Percentiles rank a stretch among this genome's conserved stretches.
Evolutionary conservation across 345 rosid species (phyloP).

Genomic region (Erodium maritimum): DNA sequence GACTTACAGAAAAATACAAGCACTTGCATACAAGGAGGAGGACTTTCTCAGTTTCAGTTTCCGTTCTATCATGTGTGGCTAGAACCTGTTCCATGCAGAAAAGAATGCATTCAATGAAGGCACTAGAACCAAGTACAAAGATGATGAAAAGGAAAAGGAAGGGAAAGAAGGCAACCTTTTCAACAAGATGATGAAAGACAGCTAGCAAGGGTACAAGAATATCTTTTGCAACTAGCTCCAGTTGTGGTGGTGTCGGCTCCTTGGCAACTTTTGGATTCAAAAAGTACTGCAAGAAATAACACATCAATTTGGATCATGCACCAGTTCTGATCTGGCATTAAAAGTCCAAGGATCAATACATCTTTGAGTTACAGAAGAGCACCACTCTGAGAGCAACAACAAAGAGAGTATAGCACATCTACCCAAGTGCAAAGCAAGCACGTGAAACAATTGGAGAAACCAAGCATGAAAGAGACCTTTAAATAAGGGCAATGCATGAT

Average conservation of each 20-base stretch:
- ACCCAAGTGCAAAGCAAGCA: neutral
- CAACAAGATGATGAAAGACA: constrained; percentile 42
- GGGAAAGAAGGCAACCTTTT: constrained; percentile 38
- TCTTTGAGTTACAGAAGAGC: neutral
- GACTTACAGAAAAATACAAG: constrained; percentile 65
- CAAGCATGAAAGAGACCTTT: neutral
- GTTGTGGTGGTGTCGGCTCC: constrained; percentile 77
- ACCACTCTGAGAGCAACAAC: neutral
- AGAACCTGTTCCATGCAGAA: constrained; percentile 41
- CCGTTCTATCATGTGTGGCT: constrained; percentile 19
- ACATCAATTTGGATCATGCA: constrained; percentile 2
- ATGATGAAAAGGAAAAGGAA: constrained; percentile 4
- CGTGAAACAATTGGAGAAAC: neutral
- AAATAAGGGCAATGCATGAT: neutral
- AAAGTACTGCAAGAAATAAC: constrained; percentile 47
- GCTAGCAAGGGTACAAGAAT: constrained; percentile 57
- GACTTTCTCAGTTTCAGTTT: constrained; percentile 43
- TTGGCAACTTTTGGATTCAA: constrained; percentile 64
- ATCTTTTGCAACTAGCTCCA: constrained; percentile 53
- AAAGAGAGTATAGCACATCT: neutral
- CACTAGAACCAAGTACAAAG: constrained; percentile 5
- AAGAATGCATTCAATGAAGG: constrained; percentile 13
- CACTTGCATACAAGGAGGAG: constrained; percentile 63
- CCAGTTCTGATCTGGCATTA: constrained; percentile 3
- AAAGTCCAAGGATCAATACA: neutral